Percentiles rank a stretch among this genome's conserved stretches.
phyloP scores from a whole-genome alignment of 2,329 filamentous ascomycete genomes.

The Coleophoma crateriformis region DNA sequence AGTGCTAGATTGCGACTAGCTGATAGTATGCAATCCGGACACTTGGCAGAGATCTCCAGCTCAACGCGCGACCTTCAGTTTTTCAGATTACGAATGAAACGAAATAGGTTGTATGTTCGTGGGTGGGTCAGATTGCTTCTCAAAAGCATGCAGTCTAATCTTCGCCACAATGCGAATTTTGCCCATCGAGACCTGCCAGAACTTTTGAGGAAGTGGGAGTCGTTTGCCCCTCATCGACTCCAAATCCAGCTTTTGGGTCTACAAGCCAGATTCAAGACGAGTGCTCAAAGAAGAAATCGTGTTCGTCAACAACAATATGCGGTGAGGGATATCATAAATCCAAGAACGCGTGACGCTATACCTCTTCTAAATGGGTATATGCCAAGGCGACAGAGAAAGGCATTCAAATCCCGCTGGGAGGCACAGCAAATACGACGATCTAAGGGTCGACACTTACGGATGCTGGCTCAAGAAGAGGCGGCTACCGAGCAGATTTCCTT shows the following conservation, averaged over 20 bases:
- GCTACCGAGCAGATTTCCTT: no score
- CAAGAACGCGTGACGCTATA: no score
- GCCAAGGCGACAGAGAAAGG: no score
- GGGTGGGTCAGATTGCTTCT: constrained; percentile 7
- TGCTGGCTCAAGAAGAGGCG: no score
- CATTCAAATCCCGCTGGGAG: no score
- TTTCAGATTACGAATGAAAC: constrained; percentile 2
- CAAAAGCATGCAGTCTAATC: not conserved
- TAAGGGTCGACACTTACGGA: no score
- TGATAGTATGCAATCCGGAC: not conserved
- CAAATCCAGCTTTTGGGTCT: no score
- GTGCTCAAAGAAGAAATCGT: not conserved
- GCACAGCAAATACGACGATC: no score
- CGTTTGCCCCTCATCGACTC: not conserved
- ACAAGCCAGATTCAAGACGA: not conserved
- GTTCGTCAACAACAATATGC: no score
- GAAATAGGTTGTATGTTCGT: constrained; percentile 8
- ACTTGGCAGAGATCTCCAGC: not conserved
- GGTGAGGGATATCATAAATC: no score
- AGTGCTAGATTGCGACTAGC: not conserved
- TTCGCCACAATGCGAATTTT: not conserved
- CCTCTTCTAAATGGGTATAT: no score
- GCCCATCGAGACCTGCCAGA: not conserved
- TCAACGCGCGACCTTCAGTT: not conserved
- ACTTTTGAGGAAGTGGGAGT: not conserved